A percentile compares a stretch with the other conserved stretches of the same genome.
These are phyloP conservation scores for Dipodascus albidus DNA, from an alignment of 805 yeast genomes.

Conservation along the genomic window DNA sequence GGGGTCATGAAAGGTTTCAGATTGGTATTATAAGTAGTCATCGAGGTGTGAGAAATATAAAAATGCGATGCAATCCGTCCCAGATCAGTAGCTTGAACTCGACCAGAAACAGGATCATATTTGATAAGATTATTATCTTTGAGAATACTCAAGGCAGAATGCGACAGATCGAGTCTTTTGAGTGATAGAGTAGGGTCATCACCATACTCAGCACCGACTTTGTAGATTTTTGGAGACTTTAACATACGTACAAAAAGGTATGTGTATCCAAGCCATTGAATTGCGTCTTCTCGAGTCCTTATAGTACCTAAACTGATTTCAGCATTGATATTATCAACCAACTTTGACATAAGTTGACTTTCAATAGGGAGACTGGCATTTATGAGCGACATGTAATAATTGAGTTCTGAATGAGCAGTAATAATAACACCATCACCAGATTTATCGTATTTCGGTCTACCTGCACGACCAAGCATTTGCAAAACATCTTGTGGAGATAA, in stretches of 20 bases:
- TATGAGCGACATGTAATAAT: slow-evolving; percentile 79
- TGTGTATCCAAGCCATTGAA: slow-evolving; percentile 68
- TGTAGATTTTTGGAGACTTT: slow-evolving; percentile 60
- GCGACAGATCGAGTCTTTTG: slow-evolving; percentile 56
- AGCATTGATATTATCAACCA: slow-evolving; percentile 75
- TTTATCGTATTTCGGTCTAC: slow-evolving; percentile 88
- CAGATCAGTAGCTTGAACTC: slow-evolving; percentile 47
- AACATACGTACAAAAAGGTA: slow-evolving; percentile 74
- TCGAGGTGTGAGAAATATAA: slow-evolving; percentile 68
- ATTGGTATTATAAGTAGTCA: slow-evolving; percentile 50
- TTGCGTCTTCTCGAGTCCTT: slow-evolving; percentile 48
- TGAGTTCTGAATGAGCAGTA: slow-evolving; percentile 75
- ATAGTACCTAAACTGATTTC: slow-evolving; percentile 72
- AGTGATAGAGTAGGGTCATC: slow-evolving; percentile 29
- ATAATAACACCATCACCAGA: slow-evolving; percentile 91
- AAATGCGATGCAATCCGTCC: slow-evolving; percentile 82
- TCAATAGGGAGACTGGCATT: slow-evolving; percentile 91
- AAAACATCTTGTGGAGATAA: slow-evolving; percentile 90
- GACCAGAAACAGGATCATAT: slow-evolving; percentile 42
- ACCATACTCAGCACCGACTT: slow-evolving; percentile 55
- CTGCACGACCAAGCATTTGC: slow-evolving; percentile 98
- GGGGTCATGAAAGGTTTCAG: slow-evolving; percentile 55
- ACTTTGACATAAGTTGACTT: slow-evolving; percentile 61
- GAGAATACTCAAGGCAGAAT: slow-evolving; percentile 60
- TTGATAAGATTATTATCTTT: slow-evolving; percentile 44